These are phyloP conservation scores for Chlorociboria aeruginascens DNA, from an alignment of 495 filamentous ascomycete species.

Conservation along the genomic window DNA sequence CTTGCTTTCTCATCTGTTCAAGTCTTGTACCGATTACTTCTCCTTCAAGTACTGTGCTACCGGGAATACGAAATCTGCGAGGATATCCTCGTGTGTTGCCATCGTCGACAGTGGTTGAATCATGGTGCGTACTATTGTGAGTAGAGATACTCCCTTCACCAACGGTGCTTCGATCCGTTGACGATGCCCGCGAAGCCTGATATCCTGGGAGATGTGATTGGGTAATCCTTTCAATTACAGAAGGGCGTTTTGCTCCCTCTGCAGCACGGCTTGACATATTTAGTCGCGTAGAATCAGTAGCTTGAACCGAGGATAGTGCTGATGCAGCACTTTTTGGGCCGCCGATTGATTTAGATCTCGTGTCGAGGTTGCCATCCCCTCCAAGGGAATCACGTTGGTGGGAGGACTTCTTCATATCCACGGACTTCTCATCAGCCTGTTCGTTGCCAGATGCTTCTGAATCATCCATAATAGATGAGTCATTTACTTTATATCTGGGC, in stretches of 20 bases:
- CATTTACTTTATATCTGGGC: slow-evolving; percentile 21
- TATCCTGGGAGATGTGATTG: slow-evolving; percentile 36
- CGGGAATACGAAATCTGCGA: slow-evolving; percentile 34
- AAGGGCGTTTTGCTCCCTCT: slow-evolving; percentile 21
- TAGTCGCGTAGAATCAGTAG: slow-evolving; percentile 3
- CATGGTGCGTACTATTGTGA: slow-evolving; percentile 40
- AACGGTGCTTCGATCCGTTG: slow-evolving; percentile 41
- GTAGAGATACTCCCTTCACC: slow-evolving; percentile 41
- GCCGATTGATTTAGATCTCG: background rate
- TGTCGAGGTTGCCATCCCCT: slow-evolving; percentile 12
- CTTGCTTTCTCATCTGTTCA: slow-evolving; percentile 64
- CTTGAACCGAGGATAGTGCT: slow-evolving; percentile 14
- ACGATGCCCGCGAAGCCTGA: slow-evolving; percentile 48
- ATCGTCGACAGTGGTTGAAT: slow-evolving; percentile 33
- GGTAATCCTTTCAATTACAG: slow-evolving; percentile 41
- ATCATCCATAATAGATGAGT: slow-evolving; percentile 23
- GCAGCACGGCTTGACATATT: background rate
- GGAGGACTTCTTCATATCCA: background rate
- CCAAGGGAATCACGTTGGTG: background rate
- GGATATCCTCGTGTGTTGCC: slow-evolving; percentile 5
- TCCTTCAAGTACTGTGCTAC: slow-evolving; percentile 41
- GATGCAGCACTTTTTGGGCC: slow-evolving; percentile 9
- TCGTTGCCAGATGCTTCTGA: slow-evolving; percentile 11
- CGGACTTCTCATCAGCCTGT: background rate
- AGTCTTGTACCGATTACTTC: slow-evolving; percentile 48